Base-by-base conservation (phyloP, 2,329 filamentous ascomycete species). In the Claviceps digitariae region DNA sequence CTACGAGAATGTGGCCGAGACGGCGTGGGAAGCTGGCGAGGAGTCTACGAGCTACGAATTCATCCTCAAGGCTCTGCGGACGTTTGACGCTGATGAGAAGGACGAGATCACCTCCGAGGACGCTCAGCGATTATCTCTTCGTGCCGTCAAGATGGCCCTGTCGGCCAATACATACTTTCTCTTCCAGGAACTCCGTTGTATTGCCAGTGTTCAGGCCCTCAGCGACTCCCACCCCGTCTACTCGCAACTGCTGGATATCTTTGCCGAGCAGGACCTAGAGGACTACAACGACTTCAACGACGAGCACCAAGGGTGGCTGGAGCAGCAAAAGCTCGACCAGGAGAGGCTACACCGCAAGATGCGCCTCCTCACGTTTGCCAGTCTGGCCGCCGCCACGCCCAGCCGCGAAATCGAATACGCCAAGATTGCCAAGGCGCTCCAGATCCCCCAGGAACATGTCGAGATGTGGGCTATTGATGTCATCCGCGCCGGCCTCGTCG, bases 391-490 rank as follows among this genome's bases (percentile, higher is more conserved):
- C 40, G 83, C 86, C 60, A 86, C 86, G 23, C 84, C 86, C 56
- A 87, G 82, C 63, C 87, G 91, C 64, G 89, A 93, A 64, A 85
- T 98, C 52, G 85, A 91, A 56, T 98, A 98, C 73, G 77, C 78
- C 60, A 81, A 81, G 64, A 96, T 98, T 66, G 81, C 86, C 59
- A 85, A 85, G 66, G 86, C 89, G 6, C 82, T 98, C 48, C 86
- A 93, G 70, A 83, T 98, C 53, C 83, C 88, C 47, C 66, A 74
- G 48, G 83, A 87, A 58, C 89, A 97, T 58, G 89, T 97, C 44
- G 93, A 98, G 78, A 86, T 91, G 79, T 98, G 93, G 93, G 89
- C 94, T 60, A 98, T 98, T 64, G 93, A 98, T 69, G 90, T 94
- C 61, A 96, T 98, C 72, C 88, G 93, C 61, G 89, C 90, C 48